These are phyloP conservation scores for Penicillium sp. DNA, from an alignment of 2,329 filamentous ascomycete species.

Conservation along the genomic window DNA sequence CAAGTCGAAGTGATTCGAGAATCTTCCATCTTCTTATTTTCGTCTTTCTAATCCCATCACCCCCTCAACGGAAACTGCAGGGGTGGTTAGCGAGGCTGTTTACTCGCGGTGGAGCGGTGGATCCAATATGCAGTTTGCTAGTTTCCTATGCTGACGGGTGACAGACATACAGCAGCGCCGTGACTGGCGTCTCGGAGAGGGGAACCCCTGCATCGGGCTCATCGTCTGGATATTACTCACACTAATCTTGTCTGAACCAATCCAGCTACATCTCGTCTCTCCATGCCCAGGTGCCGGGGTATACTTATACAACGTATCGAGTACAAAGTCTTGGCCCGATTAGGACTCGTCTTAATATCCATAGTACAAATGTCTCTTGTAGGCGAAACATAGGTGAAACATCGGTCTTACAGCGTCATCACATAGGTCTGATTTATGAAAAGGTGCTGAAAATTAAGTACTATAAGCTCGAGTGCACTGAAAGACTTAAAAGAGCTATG, in stretches of 20 bases:
- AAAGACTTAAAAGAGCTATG: not conserved
- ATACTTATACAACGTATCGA: not conserved
- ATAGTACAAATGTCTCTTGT: not conserved
- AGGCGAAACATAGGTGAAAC: not conserved
- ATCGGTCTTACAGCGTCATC: not conserved
- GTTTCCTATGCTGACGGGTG: slow-evolving; percentile 16
- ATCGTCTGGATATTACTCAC: not conserved
- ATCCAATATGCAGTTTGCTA: slow-evolving; percentile 29
- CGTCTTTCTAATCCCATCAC: not conserved
- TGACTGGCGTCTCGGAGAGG: slow-evolving; percentile 6
- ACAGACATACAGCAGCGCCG: slow-evolving; percentile 7
- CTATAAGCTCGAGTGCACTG: not conserved
- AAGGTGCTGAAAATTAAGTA: not conserved
- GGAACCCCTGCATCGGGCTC: slow-evolving; percentile 7
- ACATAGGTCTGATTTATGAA: not conserved
- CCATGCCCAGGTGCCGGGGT: not conserved
- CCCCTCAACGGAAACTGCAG: slow-evolving; percentile 8
- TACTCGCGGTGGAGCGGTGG: slow-evolving; percentile 26
- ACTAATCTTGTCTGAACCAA: not conserved
- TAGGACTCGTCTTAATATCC: not conserved
- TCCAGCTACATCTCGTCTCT: not conserved
- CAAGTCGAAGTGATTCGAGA: slow-evolving; percentile 18
- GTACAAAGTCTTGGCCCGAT: not conserved
- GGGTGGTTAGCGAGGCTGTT: slow-evolving; percentile 7
- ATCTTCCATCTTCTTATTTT: slow-evolving; percentile 15